These are phyloP conservation scores for Plasmodium knowlesi DNA, from an alignment of 169 alveolate species.

Conservation along the genomic window DNA sequence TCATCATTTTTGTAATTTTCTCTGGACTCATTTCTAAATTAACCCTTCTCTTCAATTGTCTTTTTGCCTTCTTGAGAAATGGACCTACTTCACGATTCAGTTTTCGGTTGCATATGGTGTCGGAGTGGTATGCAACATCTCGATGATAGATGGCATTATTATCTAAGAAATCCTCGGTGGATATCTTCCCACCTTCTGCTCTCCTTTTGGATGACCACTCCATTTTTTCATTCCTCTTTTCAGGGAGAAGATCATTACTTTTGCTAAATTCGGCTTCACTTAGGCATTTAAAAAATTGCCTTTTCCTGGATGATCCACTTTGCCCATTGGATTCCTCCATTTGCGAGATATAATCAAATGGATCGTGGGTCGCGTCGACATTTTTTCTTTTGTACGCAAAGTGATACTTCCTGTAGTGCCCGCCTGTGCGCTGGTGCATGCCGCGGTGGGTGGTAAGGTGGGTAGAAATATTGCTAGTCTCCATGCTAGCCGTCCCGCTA, in stretches of 20 bases:
- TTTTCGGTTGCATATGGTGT: not conserved
- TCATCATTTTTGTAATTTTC: not conserved
- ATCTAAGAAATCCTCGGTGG: not conserved
- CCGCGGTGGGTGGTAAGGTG: not conserved
- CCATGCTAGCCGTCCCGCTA: not conserved
- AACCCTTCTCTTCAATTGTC: not conserved
- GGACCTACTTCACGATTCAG: not conserved
- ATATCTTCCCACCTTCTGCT: not conserved
- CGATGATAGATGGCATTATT: not conserved
- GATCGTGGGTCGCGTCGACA: not conserved
- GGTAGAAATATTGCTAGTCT: not conserved
- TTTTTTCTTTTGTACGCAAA: not conserved
- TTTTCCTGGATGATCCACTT: not conserved
- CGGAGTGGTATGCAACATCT: not conserved
- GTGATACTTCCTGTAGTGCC: not conserved
- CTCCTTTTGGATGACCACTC: not conserved
- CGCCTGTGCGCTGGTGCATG: not conserved
- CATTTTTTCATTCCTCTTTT: not conserved
- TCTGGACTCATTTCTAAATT: not conserved
- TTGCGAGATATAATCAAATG: not conserved
- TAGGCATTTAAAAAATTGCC: not conserved
- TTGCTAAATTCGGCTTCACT: conserved; percentile 23
- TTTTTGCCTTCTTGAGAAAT: not conserved
- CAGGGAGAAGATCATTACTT: not conserved
- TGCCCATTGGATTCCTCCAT: not conserved